Percentiles rank a stretch among this genome's conserved stretches.
Evolutionary conservation across 306 rosid species (phyloP).

Genomic region (Castanopsis chinensis): DNA sequence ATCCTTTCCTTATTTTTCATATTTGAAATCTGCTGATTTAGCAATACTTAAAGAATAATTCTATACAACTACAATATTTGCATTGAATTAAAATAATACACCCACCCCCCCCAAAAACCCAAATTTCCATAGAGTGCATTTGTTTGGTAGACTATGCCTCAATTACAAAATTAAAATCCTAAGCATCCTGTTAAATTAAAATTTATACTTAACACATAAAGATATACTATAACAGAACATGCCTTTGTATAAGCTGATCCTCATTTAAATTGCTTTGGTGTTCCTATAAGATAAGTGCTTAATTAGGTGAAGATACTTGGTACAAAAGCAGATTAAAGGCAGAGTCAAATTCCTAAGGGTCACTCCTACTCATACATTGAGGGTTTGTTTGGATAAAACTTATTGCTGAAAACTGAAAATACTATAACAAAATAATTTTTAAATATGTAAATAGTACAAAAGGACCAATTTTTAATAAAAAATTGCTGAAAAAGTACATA

Average conservation of each 20-base stretch:
- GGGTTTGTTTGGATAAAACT: too few relatives aligned
- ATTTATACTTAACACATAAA: background rate
- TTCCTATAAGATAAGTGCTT: conserved; percentile 14
- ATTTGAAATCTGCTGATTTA: conserved; percentile 2
- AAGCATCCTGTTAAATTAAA: background rate
- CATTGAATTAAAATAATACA: too few relatives aligned
- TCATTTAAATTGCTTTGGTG: conserved; percentile 14
- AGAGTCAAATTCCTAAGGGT: conserved; percentile 39
- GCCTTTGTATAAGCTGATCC: too few relatives aligned
- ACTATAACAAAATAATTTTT: too few relatives aligned
- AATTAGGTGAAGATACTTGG: conserved; percentile 36
- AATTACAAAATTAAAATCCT: background rate
- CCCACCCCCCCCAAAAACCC: too few relatives aligned
- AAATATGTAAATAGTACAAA: too few relatives aligned
- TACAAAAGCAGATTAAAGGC: conserved; percentile 37
- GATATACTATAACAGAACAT: too few relatives aligned
- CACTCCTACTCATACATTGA: conserved; percentile 35
- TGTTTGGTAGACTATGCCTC: background rate
- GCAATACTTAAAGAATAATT: conserved; percentile 5
- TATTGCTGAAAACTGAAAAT: too few relatives aligned
- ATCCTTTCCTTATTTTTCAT: background rate
- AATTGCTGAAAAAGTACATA: too few relatives aligned
- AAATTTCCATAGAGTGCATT: too few relatives aligned
- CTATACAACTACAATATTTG: background rate
- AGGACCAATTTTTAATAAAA: too few relatives aligned